Evolutionary conservation across 495 filamentous ascomycete genomes (phyloP).

Genomic region (Penicillium egyptiacum): DNA sequence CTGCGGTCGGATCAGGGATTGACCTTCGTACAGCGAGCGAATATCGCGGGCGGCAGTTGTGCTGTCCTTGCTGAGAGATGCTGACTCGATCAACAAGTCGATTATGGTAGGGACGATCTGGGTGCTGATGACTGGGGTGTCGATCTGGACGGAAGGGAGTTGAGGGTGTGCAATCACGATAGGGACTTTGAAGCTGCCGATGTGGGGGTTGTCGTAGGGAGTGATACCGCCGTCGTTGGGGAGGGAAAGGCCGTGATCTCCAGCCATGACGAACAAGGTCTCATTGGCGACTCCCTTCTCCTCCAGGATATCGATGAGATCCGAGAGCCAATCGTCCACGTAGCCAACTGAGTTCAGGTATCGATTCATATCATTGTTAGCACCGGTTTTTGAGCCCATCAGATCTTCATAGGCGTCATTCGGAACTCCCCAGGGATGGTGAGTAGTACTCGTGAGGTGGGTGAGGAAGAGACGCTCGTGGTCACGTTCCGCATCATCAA

Average conservation of each 20-base stretch:
- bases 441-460: constrained; percentile 51
- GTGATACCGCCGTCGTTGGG: constrained; percentile 45
- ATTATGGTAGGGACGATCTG: constrained; percentile 53
- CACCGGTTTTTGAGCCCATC: constrained; percentile 20
- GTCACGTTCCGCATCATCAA: constrained; percentile 43
- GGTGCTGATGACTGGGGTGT: constrained; percentile 43
- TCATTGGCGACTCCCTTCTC: constrained; percentile 43
- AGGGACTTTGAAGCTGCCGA: constrained; percentile 51
- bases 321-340: constrained; percentile 40
- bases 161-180: constrained; percentile 50
- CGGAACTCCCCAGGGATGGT: constrained; percentile 47
- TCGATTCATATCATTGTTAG: constrained; percentile 35
- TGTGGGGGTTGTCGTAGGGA: constrained; percentile 52
- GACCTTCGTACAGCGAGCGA: constrained; percentile 48
- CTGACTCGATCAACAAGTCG: constrained; percentile 48
- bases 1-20: constrained; percentile 46
- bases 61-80: constrained; percentile 35
- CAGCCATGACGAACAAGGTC: constrained; percentile 46
- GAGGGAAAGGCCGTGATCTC: constrained; percentile 48
- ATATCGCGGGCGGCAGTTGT: constrained; percentile 39
- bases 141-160: constrained; percentile 43
- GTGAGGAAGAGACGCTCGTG: constrained; percentile 48
- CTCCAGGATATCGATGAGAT: constrained; percentile 40
- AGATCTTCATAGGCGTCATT: constrained; percentile 32
- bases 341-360: constrained; percentile 47